A percentile compares a stretch with the other conserved stretches of the same genome.
These are phyloP conservation scores for Colletotrichum chrysophilum DNA, from an alignment of 2,329 filamentous ascomycete species.

Conservation along the genomic window DNA sequence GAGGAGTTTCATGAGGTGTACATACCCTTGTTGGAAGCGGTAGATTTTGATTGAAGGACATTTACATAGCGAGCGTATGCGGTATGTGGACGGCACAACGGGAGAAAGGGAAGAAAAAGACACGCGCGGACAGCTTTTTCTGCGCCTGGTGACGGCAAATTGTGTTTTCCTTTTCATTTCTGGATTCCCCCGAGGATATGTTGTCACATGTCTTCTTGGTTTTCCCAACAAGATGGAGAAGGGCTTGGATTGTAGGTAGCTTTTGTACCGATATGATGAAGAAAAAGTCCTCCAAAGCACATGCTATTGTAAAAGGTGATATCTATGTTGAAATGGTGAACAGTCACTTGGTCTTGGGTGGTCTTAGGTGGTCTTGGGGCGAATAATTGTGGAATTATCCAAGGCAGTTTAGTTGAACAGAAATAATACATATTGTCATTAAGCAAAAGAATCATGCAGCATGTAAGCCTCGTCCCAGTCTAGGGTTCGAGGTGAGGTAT, in stretches of 20 bases:
- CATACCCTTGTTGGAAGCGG: constrained; percentile 6
- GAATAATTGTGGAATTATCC: not conserved
- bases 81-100: not conserved
- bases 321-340: not conserved
- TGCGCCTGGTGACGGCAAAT: not conserved
- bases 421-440: not conserved
- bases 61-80: constrained; percentile 21
- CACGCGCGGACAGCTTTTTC: not conserved
- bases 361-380: no score
- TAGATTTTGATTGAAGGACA: constrained; percentile 17
- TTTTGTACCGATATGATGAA: constrained; percentile 17
- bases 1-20: constrained; percentile 1
- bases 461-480: not conserved
- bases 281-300: not conserved
- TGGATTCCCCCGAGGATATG: not conserved
- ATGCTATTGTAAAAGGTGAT: not conserved
- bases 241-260: not conserved
- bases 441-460: not conserved
- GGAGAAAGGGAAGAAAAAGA: not conserved
- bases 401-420: not conserved
- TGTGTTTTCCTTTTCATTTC: not conserved
- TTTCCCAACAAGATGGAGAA: not conserved
- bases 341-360: not conserved
- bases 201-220: not conserved
- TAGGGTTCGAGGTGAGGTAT: constrained; percentile 10